Percentiles rank a stretch among this genome's conserved stretches.
These are phyloP conservation scores for Amanita muscaria DNA, from an alignment of 768 basidiomycete genomes.

Conservation along the genomic window DNA sequence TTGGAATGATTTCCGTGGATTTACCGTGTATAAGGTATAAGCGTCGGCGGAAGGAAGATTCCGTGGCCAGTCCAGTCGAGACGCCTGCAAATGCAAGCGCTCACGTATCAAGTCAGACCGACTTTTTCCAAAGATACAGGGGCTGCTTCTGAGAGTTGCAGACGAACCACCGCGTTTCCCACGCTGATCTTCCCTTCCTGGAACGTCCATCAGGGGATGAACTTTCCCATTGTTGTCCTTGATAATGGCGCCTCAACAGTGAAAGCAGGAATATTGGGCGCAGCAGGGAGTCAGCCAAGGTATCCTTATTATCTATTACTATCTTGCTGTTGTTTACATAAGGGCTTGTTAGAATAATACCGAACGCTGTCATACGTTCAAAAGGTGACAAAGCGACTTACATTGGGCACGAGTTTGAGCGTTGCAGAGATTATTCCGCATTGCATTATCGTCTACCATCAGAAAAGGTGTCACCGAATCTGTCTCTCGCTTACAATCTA, in stretches of 20 bases:
- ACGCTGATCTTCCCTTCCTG: neutral
- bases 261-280: conserved; percentile 55
- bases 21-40: conserved; percentile 18
- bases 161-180: neutral
- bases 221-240: conserved; percentile 46
- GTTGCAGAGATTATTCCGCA: conserved; percentile 72
- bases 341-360: conserved; percentile 49
- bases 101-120: too few species aligned
- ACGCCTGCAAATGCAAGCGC: neutral
- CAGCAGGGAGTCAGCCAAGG: conserved; percentile 17
- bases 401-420: conserved; percentile 76
- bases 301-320: neutral
- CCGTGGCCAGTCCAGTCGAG: conserved; percentile 10
- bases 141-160: too few species aligned
- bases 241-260: conserved; percentile 86
- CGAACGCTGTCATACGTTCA: conserved; percentile 79
- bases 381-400: conserved; percentile 78
- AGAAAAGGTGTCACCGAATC: conserved; percentile 55
- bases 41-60: conserved; percentile 10
- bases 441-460: conserved; percentile 80
- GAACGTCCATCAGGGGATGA: conserved; percentile 5
- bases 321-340: conserved; percentile 8
- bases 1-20: conserved; percentile 21
- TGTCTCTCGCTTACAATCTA: neutral
- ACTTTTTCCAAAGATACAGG: too few species aligned